Evolutionary conservation across 176 grass and related monocot genomes (phyloP).

Genomic region (Avena insularis): DNA sequence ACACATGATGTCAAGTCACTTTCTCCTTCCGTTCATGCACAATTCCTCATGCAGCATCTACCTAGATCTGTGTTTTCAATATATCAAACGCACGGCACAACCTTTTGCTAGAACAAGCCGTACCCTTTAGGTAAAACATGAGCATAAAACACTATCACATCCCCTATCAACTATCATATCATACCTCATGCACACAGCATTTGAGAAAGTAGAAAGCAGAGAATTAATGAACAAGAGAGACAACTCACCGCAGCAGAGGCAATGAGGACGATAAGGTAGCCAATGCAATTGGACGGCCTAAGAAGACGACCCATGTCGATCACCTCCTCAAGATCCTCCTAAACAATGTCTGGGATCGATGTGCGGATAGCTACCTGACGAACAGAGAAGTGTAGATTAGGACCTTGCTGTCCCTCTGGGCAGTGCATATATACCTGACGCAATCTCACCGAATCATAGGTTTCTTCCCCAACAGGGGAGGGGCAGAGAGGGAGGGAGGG

Average conservation of each 20-base stretch:
- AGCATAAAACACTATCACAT: neutral
- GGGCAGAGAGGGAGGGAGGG: neutral
- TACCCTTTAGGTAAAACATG: neutral
- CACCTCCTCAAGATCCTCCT: neutral
- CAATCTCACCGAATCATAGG: constrained; percentile 45
- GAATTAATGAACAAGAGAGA: neutral
- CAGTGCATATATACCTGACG: constrained; percentile 56
- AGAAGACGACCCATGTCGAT: constrained; percentile 42
- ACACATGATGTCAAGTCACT: neutral
- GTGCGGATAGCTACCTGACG: constrained; percentile 19
- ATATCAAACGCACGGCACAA: neutral
- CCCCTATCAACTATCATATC: too few relatives aligned
- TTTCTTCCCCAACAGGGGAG: constrained; percentile 58
- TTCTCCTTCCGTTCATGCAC: neutral
- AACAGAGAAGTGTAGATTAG: constrained; percentile 56
- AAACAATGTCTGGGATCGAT: constrained; percentile 10
- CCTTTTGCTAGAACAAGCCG: neutral
- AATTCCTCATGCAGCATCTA: neutral
- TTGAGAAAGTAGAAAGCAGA: neutral
- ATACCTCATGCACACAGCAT: neutral
- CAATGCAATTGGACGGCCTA: neutral
- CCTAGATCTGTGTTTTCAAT: neutral
- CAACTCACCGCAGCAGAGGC: constrained; percentile 50
- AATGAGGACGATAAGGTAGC: constrained; percentile 45
- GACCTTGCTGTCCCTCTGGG: constrained; percentile 30